Conservation (phyloP, 176 grass and related monocot species). For the Musa beccarii region DNA sequence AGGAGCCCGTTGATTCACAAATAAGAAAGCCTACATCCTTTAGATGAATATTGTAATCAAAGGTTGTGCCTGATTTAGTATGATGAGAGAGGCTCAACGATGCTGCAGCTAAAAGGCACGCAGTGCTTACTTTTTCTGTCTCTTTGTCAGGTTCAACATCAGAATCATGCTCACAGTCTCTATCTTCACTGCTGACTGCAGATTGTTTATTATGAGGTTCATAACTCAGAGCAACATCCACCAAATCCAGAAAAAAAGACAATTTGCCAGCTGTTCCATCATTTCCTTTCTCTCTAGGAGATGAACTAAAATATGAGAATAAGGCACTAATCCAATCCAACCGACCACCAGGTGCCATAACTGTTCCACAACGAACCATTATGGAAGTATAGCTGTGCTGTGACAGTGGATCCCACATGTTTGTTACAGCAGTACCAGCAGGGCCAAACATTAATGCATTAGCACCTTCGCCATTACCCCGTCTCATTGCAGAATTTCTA, state of each 20-base stretch:
- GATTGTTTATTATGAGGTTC: slow-evolving; percentile 56
- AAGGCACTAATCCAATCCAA: slow-evolving; percentile 87
- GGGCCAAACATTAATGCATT: slow-evolving; percentile 66
- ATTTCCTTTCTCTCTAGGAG: slow-evolving; percentile 38
- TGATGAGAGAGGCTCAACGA: slow-evolving; percentile 74
- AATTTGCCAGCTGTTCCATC: slow-evolving; percentile 32
- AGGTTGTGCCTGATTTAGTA: slow-evolving; percentile 34
- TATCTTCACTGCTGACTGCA: slow-evolving; percentile 27
- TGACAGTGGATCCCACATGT: slow-evolving; percentile 62
- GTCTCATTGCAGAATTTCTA: slow-evolving; percentile 48
- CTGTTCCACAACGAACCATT: slow-evolving; percentile 55
- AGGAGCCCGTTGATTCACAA: slow-evolving; percentile 40
- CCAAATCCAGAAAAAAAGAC: slow-evolving; percentile 74
- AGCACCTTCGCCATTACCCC: slow-evolving; percentile 82
- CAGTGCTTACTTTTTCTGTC: slow-evolving; percentile 25
- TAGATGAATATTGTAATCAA: slow-evolving; percentile 64
- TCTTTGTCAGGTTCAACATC: slow-evolving; percentile 25
- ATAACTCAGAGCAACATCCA: slow-evolving; percentile 87
- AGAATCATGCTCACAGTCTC: slow-evolving; percentile 20
- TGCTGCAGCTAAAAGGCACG: slow-evolving; percentile 88
- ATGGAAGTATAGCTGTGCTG: slow-evolving; percentile 67
- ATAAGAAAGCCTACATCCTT: slow-evolving; percentile 90
- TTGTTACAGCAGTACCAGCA: slow-evolving; percentile 64
- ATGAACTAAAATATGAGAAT: slow-evolving; percentile 52
- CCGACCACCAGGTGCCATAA: slow-evolving; percentile 85